Evolutionary conservation across 768 basidiomycete species (phyloP).

Genomic region (Strobilomyces confusus): DNA sequence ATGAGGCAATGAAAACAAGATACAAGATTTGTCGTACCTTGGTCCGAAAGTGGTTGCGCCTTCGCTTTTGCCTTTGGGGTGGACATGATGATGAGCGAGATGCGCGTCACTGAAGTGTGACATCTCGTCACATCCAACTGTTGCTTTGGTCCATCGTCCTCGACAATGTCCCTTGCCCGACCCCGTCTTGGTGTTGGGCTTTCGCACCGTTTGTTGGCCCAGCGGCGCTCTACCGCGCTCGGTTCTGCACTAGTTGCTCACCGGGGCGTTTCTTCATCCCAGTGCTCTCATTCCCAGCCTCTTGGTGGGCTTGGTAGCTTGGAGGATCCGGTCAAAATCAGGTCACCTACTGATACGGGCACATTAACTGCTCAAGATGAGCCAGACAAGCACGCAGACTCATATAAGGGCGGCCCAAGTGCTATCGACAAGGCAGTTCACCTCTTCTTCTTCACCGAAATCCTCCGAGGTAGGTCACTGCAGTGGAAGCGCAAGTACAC

Average conservation of each 20-base stretch:
- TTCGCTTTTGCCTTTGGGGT: constrained; percentile 58
- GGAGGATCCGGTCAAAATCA: constrained; percentile 25
- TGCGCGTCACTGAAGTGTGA: constrained; percentile 24
- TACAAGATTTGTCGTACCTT: constrained; percentile 48
- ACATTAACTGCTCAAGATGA: constrained; percentile 35
- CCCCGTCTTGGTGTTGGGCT: constrained; percentile 49
- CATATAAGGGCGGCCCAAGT: constrained; percentile 76
- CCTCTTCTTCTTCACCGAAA: constrained; percentile 98
- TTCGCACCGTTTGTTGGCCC: constrained; percentile 39
- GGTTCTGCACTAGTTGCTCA: constrained; percentile 39
- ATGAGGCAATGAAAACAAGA: constrained; percentile 26
- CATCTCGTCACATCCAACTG: constrained; percentile 22
- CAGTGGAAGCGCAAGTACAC: background rate
- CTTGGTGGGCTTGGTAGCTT: constrained; percentile 14
- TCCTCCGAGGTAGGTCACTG: constrained; percentile 75
- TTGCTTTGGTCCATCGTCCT: constrained; percentile 14
- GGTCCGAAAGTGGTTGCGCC: constrained; percentile 54
- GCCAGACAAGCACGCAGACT: constrained; percentile 54
- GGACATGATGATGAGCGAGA: constrained; percentile 39
- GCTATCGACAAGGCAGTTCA: constrained; percentile 96
- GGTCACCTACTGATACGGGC: constrained; percentile 33
- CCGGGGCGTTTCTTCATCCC: constrained; percentile 36
- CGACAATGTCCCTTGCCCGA: constrained; percentile 55
- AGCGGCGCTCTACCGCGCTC: constrained; percentile 25
- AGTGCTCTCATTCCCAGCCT: constrained; percentile 20